Conservation (phyloP, 1,284 basidiomycete species). For the Sanghuangporus weigelae region DNA sequence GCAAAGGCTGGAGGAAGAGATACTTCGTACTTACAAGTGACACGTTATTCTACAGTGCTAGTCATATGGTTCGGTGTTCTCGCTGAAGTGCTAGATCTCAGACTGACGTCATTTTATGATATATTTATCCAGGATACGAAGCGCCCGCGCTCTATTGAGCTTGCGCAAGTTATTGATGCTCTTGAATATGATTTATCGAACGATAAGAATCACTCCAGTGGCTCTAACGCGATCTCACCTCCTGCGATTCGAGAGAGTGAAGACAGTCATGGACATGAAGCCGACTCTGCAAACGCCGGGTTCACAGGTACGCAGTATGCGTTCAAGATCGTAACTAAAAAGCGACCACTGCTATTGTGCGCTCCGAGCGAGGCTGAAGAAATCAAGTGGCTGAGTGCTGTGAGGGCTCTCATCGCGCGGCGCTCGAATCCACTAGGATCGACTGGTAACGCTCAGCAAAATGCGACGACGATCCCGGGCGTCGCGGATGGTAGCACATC, state of each 20-base stretch:
- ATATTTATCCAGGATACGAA: conserved; percentile 65
- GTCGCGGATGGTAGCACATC: conserved; percentile 14
- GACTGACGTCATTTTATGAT: neutral
- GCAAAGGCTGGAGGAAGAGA: conserved; percentile 92
- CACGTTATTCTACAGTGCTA: conserved; percentile 77
- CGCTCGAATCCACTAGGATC: conserved; percentile 47
- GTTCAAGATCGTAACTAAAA: conserved; percentile 96
- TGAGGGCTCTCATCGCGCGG: conserved; percentile 83
- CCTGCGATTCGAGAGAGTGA: neutral
- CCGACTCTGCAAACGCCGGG: conserved; percentile 23
- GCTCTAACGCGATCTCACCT: neutral
- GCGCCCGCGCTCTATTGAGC: conserved; percentile 80
- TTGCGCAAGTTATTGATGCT: conserved; percentile 86
- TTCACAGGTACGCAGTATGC: conserved; percentile 42
- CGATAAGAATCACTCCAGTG: conserved; percentile 2
- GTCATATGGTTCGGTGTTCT: conserved; percentile 74
- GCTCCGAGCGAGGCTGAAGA: conserved; percentile 98
- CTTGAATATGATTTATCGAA: conserved; percentile 70
- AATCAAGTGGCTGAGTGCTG: conserved; percentile 95
- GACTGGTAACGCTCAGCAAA: conserved; percentile 27
- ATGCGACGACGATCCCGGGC: conserved; percentile 6
- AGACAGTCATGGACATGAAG: conserved; percentile 5
- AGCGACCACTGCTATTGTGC: conserved; percentile 83
- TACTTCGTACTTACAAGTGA: conserved; percentile 86
- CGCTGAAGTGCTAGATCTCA: conserved; percentile 3